These are phyloP conservation scores for Gnaphalium uliginosum DNA, from an alignment of 129 eudicot species.

Conservation along the genomic window DNA sequence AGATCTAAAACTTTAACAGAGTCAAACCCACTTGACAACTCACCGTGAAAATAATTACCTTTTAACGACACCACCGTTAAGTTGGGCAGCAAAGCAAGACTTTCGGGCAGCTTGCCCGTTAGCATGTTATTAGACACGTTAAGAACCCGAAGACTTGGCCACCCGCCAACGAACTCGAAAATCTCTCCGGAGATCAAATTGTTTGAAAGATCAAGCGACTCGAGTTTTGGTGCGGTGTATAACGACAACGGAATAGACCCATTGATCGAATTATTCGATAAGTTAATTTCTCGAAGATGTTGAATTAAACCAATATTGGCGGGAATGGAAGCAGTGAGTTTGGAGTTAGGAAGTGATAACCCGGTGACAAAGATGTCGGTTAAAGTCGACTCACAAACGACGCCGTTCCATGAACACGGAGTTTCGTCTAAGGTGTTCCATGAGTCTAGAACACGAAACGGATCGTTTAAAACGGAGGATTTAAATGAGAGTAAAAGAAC, in stretches of 20 bases:
- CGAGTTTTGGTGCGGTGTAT: slow-evolving; percentile 44
- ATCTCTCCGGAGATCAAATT: slow-evolving; percentile 73
- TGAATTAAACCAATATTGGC: slow-evolving; percentile 61
- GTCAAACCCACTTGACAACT: slow-evolving; percentile 58
- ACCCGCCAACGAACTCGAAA: slow-evolving; percentile 49
- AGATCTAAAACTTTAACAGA: slow-evolving; percentile 60
- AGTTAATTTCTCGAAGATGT: slow-evolving; percentile 43
- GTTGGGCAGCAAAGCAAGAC: slow-evolving; percentile 43
- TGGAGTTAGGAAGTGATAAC: slow-evolving; percentile 55
- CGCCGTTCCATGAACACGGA: slow-evolving; percentile 85
- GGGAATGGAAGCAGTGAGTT: slow-evolving; percentile 62
- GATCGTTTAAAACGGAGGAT: slow-evolving; percentile 54
- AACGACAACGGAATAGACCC: slow-evolving; percentile 71
- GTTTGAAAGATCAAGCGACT: slow-evolving; percentile 55
- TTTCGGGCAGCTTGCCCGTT: slow-evolving; percentile 57
- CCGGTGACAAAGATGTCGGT: slow-evolving; percentile 50
- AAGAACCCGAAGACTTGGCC: slow-evolving; percentile 43
- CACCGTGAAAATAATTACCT: slow-evolving; percentile 59
- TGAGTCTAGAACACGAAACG: slow-evolving; percentile 43
- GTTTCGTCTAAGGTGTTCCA: slow-evolving; percentile 55
- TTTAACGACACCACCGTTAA: slow-evolving; percentile 56
- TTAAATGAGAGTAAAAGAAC: slow-evolving; percentile 63
- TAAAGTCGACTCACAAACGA: slow-evolving; percentile 42
- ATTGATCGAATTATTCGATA: slow-evolving; percentile 73
- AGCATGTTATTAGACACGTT: slow-evolving; percentile 68